Base-by-base conservation (phyloP, 2,329 filamentous ascomycete species). In the Xylaria arbuscula region DNA sequence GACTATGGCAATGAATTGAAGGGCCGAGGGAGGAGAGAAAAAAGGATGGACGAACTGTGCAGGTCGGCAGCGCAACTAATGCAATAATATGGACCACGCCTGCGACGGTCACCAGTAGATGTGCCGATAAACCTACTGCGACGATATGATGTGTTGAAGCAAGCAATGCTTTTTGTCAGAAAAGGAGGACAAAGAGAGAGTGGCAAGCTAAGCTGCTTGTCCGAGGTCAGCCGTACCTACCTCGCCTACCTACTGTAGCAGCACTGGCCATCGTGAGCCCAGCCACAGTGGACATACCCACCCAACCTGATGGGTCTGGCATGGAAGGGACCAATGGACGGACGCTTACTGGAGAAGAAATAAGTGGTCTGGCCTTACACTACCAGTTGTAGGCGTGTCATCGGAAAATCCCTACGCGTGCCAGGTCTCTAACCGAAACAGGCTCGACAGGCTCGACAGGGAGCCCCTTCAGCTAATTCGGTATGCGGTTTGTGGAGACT, bases 21-120 rank as follows among this genome's bases (percentile, higher is more conserved):
- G 60, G 71, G 67, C 24, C 24, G 55, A 66, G 61, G 70, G 55
- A 65, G 63, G 53, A 64, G 62, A 34, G 45, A 68, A 67, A 73
- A 76, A 76, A 74, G 76, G 76, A 77, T 77, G 70, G 76, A 78
- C 77, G 76, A 78, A 78, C 77, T 78, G 72, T 75, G 72, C 68
- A 66, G 63, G 56, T 74, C 69, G 70, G 60, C 65, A 65, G 64
- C 66, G 62, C 36, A 63, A 67, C 60, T 28, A 58, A 28, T 45
- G 15, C 11, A 24, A 56, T 51, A 28, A 64, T 63, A 62, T 62
- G 45, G 53, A 66, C 22, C 54, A 60, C 51, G 56, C 57, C 47
- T 61, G 64, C 71, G 71, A 67, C 72, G 56, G 70, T 71, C 67
- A 70, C 72, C 66, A 75, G 69, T 59, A 69, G 67, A 67, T 67